Evolutionary conservation across 2,329 filamentous ascomycete species (phyloP).

Genomic region (Microcera coccophila): DNA sequence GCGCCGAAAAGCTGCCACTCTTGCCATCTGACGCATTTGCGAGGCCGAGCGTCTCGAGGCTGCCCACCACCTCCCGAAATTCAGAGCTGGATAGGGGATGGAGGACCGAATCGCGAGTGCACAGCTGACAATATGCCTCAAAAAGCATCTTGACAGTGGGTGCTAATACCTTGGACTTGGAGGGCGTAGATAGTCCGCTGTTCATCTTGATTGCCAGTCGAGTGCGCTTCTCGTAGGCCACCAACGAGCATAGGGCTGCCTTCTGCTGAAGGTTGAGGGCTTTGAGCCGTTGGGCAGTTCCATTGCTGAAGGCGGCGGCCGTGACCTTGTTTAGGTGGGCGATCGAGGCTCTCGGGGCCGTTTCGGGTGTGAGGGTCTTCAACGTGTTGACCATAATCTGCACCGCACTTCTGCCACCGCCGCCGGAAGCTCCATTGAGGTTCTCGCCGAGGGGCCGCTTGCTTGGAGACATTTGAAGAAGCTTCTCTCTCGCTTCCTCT

Average conservation of each 20-base stretch:
- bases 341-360: conserved; percentile 83
- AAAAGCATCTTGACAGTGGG: conserved; percentile 83
- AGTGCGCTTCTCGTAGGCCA: conserved; percentile 78
- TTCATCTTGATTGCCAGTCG: conserved; percentile 46
- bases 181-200: conserved; percentile 49
- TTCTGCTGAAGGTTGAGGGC: conserved; percentile 94
- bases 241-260: conserved; percentile 82
- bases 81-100: conserved; percentile 87
- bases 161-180: conserved; percentile 57
- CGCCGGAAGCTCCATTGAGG: conserved; percentile 56
- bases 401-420: conserved; percentile 40
- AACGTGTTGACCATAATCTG: conserved; percentile 53
- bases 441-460: conserved; percentile 80
- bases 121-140: conserved; percentile 76
- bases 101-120: conserved; percentile 81
- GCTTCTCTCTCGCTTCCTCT: conserved; percentile 54
- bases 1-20: conserved; percentile 60
- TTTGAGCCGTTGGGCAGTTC: conserved; percentile 77
- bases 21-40: conserved; percentile 67
- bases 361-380: conserved; percentile 64
- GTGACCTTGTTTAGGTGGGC: conserved; percentile 90
- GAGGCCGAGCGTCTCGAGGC: conserved; percentile 81
- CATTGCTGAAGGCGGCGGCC: conserved; percentile 83
- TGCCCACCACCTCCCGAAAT: conserved; percentile 88
- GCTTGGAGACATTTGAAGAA: conserved; percentile 61